These are phyloP conservation scores for Diaporthe sp. DNA, from an alignment of 2,329 filamentous ascomycete species.

Conservation along the genomic window DNA sequence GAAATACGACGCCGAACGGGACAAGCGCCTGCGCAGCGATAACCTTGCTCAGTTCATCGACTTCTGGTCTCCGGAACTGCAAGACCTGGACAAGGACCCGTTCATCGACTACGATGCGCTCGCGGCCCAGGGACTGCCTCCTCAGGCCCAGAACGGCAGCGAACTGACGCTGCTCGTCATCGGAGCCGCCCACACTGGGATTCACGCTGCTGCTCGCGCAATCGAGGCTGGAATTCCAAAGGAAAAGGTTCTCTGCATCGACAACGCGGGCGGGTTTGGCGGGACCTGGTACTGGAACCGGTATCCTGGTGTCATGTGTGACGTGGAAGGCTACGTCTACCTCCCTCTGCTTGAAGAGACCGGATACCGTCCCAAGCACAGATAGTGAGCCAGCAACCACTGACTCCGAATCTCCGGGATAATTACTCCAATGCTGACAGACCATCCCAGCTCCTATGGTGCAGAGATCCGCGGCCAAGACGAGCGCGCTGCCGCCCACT, in stretches of 20 bases:
- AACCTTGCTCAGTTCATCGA: background rate
- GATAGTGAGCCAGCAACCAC: constrained; percentile 45
- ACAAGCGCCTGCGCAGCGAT: background rate
- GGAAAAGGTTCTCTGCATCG: background rate
- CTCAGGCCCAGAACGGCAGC: background rate
- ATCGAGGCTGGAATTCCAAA: constrained; percentile 14
- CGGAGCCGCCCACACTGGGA: background rate
- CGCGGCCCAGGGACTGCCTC: background rate
- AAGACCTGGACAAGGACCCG: background rate
- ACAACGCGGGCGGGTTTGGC: constrained; percentile 22
- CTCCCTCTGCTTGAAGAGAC: constrained; percentile 34
- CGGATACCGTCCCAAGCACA: background rate
- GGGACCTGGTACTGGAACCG: constrained; percentile 50
- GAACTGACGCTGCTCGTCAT: constrained; percentile 4
- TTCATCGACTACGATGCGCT: constrained; percentile 21
- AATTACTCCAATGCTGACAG: background rate
- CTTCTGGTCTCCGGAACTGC: background rate
- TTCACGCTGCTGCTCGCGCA: background rate
- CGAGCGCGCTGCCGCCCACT: constrained; percentile 1
- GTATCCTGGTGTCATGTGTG: constrained; percentile 55
- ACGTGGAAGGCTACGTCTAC: constrained; percentile 41
- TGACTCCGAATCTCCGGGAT: constrained; percentile 54
- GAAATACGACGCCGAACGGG: constrained; percentile 6
- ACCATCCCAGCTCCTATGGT: background rate
- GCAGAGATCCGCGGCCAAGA: background rate